Evolutionary conservation across 306 rosid genomes (phyloP).

Genomic region (Erythrophleum fordii): DNA sequence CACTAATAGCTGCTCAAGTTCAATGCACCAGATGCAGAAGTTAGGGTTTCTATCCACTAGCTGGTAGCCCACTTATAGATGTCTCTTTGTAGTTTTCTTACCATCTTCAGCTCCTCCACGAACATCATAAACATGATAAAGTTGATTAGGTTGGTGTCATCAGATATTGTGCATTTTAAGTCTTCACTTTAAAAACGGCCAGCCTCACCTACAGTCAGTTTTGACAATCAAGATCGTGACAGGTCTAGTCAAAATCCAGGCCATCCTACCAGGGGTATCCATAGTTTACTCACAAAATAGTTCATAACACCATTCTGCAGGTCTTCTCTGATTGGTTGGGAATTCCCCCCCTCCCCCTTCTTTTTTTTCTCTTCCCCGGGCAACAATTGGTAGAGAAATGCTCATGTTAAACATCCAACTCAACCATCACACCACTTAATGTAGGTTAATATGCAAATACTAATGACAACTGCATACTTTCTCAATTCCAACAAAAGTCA

Average conservation of each 20-base stretch:
- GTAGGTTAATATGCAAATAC: slow-evolving; percentile 1
- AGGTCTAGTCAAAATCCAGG: not conserved
- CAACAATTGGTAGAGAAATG: no score
- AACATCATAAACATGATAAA: not conserved
- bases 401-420: slow-evolving; percentile 12
- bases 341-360: no score
- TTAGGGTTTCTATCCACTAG: not conserved
- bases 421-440: not conserved
- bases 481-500: slow-evolving; percentile 3
- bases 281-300: not conserved
- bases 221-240: not conserved
- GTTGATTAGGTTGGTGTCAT: not conserved
- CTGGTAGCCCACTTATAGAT: not conserved
- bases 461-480: not conserved
- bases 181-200: not conserved
- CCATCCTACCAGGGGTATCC: not conserved
- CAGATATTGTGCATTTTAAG: not conserved
- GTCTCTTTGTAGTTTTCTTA: not conserved
- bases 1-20: not conserved
- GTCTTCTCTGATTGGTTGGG: not conserved
- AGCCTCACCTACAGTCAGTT: not conserved
- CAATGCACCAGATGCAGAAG: no score
- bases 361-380: no score
- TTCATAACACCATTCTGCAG: slow-evolving; percentile 15
- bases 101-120: not conserved